Evolutionary conservation across 495 filamentous ascomycete species (phyloP).

Genomic region (Neurospora tetrasperma): DNA sequence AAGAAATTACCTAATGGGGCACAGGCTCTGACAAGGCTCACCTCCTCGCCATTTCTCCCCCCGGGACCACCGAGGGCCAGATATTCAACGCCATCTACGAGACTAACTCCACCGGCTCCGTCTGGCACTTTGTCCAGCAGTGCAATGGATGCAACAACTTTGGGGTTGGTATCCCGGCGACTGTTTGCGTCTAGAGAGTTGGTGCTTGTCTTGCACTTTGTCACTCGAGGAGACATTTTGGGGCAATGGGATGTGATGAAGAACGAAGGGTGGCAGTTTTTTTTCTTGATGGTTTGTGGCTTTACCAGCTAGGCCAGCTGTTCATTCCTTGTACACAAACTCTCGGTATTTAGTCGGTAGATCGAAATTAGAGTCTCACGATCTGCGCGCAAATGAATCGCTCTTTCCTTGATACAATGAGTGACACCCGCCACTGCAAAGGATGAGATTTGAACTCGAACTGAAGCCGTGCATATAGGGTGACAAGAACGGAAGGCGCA

Average conservation of each 20-base stretch:
- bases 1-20: neutral
- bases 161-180: neutral
- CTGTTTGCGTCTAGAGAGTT: neutral
- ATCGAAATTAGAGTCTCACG: neutral
- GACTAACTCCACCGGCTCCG: neutral
- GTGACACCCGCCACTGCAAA: neutral
- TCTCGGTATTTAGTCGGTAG: neutral
- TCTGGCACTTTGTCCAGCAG: constrained; percentile 1
- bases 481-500: neutral
- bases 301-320: neutral
- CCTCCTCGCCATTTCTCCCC: neutral
- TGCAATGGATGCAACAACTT: neutral
- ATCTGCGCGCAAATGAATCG: neutral
- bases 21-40: neutral
- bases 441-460: neutral
- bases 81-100: constrained; percentile 5
- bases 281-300: neutral
- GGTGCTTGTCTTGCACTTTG: neutral
- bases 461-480: neutral
- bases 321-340: neutral
- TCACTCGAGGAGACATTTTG: neutral
- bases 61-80: neutral
- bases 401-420: neutral
- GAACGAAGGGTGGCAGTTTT: neutral
- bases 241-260: too few species aligned